Conservation (phyloP, 78 protist genomes). For the Dictyostelium citrinum region DNA sequence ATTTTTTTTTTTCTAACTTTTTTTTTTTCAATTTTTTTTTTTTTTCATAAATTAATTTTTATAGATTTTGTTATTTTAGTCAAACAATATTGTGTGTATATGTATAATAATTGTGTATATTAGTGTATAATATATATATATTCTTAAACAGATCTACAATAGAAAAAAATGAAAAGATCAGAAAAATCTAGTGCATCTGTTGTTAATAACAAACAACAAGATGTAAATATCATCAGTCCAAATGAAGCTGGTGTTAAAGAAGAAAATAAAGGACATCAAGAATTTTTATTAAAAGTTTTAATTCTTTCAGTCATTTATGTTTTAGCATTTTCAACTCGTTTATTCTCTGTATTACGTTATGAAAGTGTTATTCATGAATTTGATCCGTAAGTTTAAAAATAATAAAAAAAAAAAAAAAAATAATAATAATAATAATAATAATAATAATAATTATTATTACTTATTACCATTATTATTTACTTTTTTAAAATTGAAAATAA, state of each 20-base stretch:
- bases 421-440: too few relatives aligned
- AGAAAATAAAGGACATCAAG: constrained; percentile 67
- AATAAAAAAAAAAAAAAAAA: too few relatives aligned
- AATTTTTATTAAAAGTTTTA: constrained; percentile 49
- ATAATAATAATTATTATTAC: too few relatives aligned
- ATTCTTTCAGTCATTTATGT: constrained; percentile 80
- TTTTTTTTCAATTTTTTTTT: background rate
- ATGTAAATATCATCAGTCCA: background rate
- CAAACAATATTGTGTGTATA: background rate
- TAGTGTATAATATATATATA: background rate
- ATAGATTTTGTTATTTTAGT: background rate
- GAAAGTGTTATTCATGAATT: constrained; percentile 96
- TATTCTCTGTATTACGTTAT: constrained; percentile 95
- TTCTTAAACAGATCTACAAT: background rate
- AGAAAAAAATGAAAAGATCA: background rate
- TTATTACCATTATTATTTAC: too few relatives aligned
- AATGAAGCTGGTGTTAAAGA: background rate
- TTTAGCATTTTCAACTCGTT: constrained; percentile 94
- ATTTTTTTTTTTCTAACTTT: background rate
- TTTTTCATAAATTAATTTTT: background rate
- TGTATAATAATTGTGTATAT: background rate
- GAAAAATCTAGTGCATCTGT: background rate
- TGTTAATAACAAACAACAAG: background rate
- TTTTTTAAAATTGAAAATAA: too few relatives aligned
- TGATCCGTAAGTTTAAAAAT: constrained; percentile 90